A percentile compares a stretch with the other conserved stretches of the same genome.
Conservation (phyloP, 2,329 filamentous ascomycete species). For the Diaporthe caulivora region DNA sequence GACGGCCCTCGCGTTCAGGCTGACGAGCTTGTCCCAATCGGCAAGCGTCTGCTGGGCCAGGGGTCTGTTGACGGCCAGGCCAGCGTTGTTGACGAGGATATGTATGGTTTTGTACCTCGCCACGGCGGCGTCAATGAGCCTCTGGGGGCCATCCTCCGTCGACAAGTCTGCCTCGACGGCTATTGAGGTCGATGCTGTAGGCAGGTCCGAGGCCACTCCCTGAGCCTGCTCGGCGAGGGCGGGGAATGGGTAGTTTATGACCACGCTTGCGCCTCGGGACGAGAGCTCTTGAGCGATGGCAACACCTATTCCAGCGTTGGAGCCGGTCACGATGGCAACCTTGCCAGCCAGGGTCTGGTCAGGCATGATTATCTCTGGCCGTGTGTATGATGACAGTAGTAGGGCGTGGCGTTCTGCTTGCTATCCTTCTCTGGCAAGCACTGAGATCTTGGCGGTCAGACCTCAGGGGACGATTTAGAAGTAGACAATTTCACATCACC, state of each 20-base stretch:
- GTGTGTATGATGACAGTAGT: background rate
- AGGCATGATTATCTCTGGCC: constrained; percentile 9
- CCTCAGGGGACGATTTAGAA: background rate
- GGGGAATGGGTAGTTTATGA: constrained; percentile 61
- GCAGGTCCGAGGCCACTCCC: constrained; percentile 45
- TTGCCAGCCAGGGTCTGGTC: constrained; percentile 50
- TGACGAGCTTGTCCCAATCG: constrained; percentile 55
- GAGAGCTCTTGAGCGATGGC: constrained; percentile 59
- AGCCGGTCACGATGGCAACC: constrained; percentile 64
- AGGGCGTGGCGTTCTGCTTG: background rate
- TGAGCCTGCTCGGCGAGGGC: constrained; percentile 47
- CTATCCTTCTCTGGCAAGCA: background rate
- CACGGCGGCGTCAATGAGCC: constrained; percentile 52
- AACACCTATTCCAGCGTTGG: constrained; percentile 58
- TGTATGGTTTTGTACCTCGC: constrained; percentile 52
- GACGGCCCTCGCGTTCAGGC: constrained; percentile 55
- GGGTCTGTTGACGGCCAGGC: constrained; percentile 52
- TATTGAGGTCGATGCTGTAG: constrained; percentile 46
- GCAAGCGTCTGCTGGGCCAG: constrained; percentile 53
- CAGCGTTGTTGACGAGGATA: constrained; percentile 54
- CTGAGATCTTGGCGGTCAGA: background rate
- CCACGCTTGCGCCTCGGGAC: constrained; percentile 58
- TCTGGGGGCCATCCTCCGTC: constrained; percentile 51
- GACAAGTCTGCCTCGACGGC: constrained; percentile 58
- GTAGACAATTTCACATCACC: background rate